phyloP scores from a whole-genome alignment of 306 rosid species.

The Corylus avellana region DNA sequence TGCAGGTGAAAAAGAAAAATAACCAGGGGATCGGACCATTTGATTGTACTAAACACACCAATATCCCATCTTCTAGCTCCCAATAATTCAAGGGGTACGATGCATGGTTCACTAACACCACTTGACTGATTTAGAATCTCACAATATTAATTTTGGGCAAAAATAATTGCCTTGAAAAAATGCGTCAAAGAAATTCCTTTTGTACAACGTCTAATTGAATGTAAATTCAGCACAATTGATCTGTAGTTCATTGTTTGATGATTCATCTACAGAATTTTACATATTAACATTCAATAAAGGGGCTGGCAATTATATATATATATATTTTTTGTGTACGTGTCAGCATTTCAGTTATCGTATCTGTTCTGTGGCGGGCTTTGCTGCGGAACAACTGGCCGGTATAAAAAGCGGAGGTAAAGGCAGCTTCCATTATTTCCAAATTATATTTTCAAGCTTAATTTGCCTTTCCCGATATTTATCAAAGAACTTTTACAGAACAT shows the following conservation, averaged over 20 bases:
- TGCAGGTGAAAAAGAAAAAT: constrained; percentile 73
- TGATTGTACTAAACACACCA: constrained; percentile 78
- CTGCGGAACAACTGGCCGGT: too few relatives aligned
- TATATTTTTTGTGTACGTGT: too few relatives aligned
- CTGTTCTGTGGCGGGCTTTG: too few relatives aligned
- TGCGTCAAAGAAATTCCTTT: not conserved
- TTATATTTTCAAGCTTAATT: too few relatives aligned
- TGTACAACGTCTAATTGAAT: not conserved
- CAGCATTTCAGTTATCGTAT: too few relatives aligned
- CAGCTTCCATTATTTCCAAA: not conserved
- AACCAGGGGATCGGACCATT: constrained; percentile 78
- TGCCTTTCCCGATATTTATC: too few relatives aligned
- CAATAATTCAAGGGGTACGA: constrained; percentile 10
- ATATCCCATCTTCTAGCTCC: constrained; percentile 36
- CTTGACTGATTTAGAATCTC: not conserved
- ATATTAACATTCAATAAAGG: too few relatives aligned
- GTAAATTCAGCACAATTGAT: not conserved
- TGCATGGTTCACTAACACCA: not conserved
- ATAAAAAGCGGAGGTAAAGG: too few relatives aligned
- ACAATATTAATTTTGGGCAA: not conserved
- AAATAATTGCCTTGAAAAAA: not conserved
- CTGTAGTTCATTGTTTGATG: not conserved
- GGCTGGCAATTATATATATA: too few relatives aligned
- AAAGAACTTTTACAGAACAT: too few relatives aligned
- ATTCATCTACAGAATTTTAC: not conserved